Conservation (phyloP, 352 stramenopile species). For the Globisporangium heterothallicum region DNA sequence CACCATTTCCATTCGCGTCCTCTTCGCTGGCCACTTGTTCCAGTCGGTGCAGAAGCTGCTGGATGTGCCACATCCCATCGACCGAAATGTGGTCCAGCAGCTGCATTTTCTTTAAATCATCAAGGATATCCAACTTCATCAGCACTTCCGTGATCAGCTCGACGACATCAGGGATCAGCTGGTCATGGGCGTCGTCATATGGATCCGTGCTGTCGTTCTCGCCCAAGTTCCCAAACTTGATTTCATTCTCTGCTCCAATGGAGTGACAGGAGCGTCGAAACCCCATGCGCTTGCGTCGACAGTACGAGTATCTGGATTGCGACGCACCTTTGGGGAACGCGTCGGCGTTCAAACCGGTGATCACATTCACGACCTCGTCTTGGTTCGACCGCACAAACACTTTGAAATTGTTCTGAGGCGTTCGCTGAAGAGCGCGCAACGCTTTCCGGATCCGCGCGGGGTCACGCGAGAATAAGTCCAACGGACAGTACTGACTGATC, state of each 20-base stretch:
- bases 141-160: slow-evolving; percentile 75
- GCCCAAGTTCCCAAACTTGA: slow-evolving; percentile 13
- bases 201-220: slow-evolving; percentile 17
- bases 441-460: slow-evolving; percentile 45
- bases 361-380: slow-evolving; percentile 74
- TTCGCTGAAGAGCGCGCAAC: slow-evolving; percentile 60
- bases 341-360: slow-evolving; percentile 63
- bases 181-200: slow-evolving; percentile 25
- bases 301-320: slow-evolving; percentile 64
- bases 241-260: slow-evolving; percentile 50
- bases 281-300: slow-evolving; percentile 66
- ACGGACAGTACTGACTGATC: slow-evolving; percentile 77
- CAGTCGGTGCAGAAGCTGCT: slow-evolving; percentile 39
- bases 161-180: slow-evolving; percentile 58
- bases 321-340: slow-evolving; percentile 62
- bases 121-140: slow-evolving; percentile 60
- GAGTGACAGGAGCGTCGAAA: slow-evolving; percentile 72
- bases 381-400: slow-evolving; percentile 80
- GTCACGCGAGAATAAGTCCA: slow-evolving; percentile 79
- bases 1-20: slow-evolving; percentile 1
- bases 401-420: slow-evolving; percentile 89
- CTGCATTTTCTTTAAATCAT: slow-evolving; percentile 83
- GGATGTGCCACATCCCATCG: slow-evolving; percentile 68
- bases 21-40: slow-evolving; percentile 16
- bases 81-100: slow-evolving; percentile 76